These are phyloP conservation scores for Tulasnella calospora DNA, from an alignment of 768 basidiomycete genomes.

Conservation along the genomic window DNA sequence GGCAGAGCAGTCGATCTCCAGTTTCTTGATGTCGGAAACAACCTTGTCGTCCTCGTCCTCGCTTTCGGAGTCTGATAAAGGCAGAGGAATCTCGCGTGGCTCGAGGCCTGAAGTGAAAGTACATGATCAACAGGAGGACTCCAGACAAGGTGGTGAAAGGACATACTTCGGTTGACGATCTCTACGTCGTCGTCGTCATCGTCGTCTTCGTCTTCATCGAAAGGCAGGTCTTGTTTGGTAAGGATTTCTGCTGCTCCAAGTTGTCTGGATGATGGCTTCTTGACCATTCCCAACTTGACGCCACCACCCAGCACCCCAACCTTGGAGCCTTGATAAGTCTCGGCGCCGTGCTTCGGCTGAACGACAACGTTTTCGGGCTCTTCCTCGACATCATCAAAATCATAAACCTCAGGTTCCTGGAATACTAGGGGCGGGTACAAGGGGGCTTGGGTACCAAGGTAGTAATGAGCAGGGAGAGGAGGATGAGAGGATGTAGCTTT, in stretches of 20 bases:
- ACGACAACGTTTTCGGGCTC: not conserved
- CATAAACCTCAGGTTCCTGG: slow-evolving; percentile 5
- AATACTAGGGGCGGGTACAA: not conserved
- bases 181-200: slow-evolving; percentile 12
- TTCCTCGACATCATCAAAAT: slow-evolving; percentile 14
- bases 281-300: slow-evolving; percentile 15
- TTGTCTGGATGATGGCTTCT: not conserved
- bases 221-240: not conserved
- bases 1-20: not conserved
- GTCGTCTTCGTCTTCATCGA: slow-evolving; percentile 9
- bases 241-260: not conserved
- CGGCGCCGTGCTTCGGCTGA: not conserved
- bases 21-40: not conserved
- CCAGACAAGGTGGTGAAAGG: not conserved
- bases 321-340: slow-evolving; percentile 10
- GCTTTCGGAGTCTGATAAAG: not conserved
- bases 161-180: not conserved
- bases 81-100: not conserved
- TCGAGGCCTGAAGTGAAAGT: not conserved
- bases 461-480: not conserved
- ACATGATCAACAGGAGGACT: not conserved
- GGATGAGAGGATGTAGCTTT: not conserved
- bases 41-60: not conserved
- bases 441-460: not conserved
- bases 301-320: slow-evolving; percentile 24